Evolutionary conservation across 1,284 basidiomycete genomes (phyloP).

Genomic region (Ganoderma leucocontextum): DNA sequence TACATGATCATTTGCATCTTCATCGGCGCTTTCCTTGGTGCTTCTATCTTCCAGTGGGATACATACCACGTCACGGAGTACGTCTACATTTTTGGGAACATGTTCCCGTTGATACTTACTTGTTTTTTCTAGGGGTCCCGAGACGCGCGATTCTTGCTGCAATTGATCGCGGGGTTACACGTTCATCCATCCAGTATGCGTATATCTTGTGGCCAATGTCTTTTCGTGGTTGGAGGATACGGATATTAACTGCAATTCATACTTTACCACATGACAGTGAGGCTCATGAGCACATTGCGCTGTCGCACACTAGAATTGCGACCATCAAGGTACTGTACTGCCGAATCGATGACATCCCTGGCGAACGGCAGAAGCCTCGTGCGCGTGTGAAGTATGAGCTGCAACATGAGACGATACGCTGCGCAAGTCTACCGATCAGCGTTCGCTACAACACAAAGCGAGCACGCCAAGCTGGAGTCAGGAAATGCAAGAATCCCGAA

Average conservation of each 20-base stretch:
- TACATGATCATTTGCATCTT: constrained; percentile 22
- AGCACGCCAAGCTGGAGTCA: neutral
- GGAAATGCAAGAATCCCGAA: neutral
- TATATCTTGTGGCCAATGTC: neutral
- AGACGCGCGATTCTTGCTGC: constrained; percentile 19
- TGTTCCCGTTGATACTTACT: neutral
- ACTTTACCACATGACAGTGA: no score
- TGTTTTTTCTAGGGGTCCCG: constrained; percentile 8
- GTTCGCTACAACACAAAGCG: neutral
- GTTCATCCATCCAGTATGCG: neutral
- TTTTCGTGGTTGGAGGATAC: no score
- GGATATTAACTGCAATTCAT: no score
- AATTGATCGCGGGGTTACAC: neutral
- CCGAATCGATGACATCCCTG: neutral
- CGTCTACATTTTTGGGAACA: neutral
- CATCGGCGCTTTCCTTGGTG: constrained; percentile 17
- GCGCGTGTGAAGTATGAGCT: neutral
- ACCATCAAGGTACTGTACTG: constrained; percentile 1
- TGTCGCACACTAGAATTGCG: neutral
- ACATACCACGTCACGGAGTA: constrained; percentile 10
- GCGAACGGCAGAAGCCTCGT: neutral
- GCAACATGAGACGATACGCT: neutral
- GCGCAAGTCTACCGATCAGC: neutral
- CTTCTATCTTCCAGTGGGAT: constrained; percentile 18
- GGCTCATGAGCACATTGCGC: no score